Evolutionary conservation across 352 stramenopile genomes (phyloP).

Genomic region (Globisporangium parvum): DNA sequence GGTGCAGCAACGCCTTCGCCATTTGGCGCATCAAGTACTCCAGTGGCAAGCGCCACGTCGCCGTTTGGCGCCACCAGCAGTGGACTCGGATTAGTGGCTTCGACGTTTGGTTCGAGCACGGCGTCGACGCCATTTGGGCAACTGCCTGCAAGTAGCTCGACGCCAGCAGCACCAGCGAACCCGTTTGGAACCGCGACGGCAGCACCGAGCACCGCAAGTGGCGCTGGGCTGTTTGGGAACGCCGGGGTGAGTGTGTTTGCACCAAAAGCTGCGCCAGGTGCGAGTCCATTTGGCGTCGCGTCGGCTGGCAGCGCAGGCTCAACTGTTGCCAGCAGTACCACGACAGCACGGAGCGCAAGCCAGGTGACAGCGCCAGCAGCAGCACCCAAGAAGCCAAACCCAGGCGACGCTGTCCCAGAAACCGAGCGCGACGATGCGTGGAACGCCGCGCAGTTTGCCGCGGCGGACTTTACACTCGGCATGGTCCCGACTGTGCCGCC

Average conservation of each 20-base stretch:
- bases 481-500: conserved; percentile 60
- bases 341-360: background rate
- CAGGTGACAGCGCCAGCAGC: background rate
- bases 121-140: background rate
- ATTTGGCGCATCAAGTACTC: conserved; percentile 23
- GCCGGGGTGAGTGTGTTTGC: conserved; percentile 16
- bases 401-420: background rate
- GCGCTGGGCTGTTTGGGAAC: conserved; percentile 4
- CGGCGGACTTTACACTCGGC: conserved; percentile 41
- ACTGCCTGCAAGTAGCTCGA: background rate
- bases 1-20: conserved; percentile 6
- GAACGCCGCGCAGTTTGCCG: conserved; percentile 55
- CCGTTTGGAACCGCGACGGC: conserved; percentile 12
- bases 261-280: conserved; percentile 8
- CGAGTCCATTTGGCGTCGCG: conserved; percentile 30
- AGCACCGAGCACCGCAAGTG: conserved; percentile 1
- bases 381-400: conserved; percentile 2
- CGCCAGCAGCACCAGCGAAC: conserved; percentile 5
- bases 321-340: background rate
- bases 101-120: conserved; percentile 4
- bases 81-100: background rate
- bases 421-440: conserved; percentile 43
- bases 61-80: conserved; percentile 16
- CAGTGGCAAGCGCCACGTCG: conserved; percentile 13
- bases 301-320: background rate